Evolutionary conservation across 192 early-diverging fungal genomes (phyloP), one percentile per base, ranked within the genome.

Genomic region (Backusella tarrabulga): DNA sequence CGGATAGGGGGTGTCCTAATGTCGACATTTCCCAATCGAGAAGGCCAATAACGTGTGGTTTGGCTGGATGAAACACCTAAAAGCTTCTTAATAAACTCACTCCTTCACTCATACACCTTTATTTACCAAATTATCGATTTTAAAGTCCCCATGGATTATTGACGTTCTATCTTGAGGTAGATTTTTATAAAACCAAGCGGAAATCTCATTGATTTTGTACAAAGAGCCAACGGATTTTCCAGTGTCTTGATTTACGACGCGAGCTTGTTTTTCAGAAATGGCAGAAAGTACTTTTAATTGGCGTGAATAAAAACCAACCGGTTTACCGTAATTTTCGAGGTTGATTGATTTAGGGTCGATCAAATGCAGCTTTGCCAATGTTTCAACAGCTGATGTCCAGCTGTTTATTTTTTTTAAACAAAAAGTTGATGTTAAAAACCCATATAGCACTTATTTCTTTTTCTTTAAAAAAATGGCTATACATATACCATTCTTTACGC

Each of bases 1-100:
- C 97, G 1, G 94, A 90, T 44, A 93, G 90, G 40, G 96, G 97
- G 76, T 99, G 94, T 5, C 96, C 96, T 56, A 97, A 88, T 6
- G 97, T 97, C 17, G 93, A 95, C 35, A 95, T 76, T 87, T 96
- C 91, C 95, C 97, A 97, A 80, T 97, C 97, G 23, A 99, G 89
- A 41, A 97, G 85, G 14, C 95, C 95, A 85, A 97, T 93, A 5
- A 97, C 91, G 3, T 80, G 74, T 23, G 92, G 84, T 68, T 92
- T 85, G 2, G 85, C 88, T 54, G 92, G 90, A 78, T 98, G 93
- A 87, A 93, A 97, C 0, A 94, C 79, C 84, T 87, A 72, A 15
- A 77, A n/a, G 32, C 19, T 14, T 74, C 14, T 44, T 14, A 44
- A 44, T 44, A 44, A 17, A 70, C 32, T 4, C 17, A 9, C 9